Percentiles rank a stretch among this genome's conserved stretches.
phyloP scores from a whole-genome alignment of 2,329 filamentous ascomycete genomes.

The Dryadomyces quercivorus region DNA sequence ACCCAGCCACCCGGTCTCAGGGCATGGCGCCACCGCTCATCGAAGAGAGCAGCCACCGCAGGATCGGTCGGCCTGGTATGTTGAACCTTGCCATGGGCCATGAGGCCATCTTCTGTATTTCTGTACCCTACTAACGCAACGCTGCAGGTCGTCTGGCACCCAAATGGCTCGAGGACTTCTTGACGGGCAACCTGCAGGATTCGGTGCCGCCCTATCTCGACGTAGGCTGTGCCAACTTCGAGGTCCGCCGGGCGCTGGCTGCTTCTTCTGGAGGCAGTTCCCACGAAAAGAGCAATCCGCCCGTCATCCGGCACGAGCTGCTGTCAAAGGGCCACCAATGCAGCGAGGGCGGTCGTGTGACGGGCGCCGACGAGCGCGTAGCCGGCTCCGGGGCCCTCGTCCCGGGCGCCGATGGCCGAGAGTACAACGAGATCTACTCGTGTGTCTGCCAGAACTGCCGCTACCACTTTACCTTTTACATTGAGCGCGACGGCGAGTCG shows the following conservation, averaged over 20 bases:
- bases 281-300: background rate
- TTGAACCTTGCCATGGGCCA: too few relatives aligned
- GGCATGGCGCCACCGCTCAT: constrained; percentile 5
- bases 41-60: constrained; percentile 6
- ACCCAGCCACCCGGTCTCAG: constrained; percentile 8
- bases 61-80: constrained; percentile 5
- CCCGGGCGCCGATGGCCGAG: constrained; percentile 7
- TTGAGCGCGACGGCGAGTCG: constrained; percentile 8
- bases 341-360: constrained; percentile 1
- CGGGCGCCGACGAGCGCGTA: background rate
- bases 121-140: background rate
- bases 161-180: constrained; percentile 13
- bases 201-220: constrained; percentile 1
- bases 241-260: constrained; percentile 5
- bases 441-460: constrained; percentile 21
- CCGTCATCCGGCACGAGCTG: constrained; percentile 8
- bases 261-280: background rate
- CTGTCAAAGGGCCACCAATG: constrained; percentile 14
- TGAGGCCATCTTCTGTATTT: too few relatives aligned
- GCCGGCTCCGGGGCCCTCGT: background rate
- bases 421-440: constrained; percentile 12
- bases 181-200: constrained; percentile 8
- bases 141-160: constrained; percentile 12
- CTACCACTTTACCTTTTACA: constrained; percentile 20
- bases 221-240: constrained; percentile 9